Conservation (phyloP, 495 filamentous ascomycete genomes). For the Aspergillus ostianus region DNA sequence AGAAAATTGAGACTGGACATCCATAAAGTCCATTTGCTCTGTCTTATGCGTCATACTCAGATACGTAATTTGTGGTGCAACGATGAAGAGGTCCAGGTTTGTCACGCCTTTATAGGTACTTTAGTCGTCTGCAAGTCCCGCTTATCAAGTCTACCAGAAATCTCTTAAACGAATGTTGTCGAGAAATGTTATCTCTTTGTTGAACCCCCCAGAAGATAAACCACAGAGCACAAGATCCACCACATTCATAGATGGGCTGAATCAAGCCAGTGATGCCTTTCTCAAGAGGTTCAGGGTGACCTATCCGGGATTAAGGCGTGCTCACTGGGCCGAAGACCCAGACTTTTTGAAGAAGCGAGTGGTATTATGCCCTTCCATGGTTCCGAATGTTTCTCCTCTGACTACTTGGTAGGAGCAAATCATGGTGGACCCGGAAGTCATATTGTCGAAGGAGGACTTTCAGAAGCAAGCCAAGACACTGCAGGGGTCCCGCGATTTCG, state of each 20-base stretch:
- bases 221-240: constrained; percentile 70
- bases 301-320: constrained; percentile 63
- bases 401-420: constrained; percentile 31
- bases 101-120: constrained; percentile 10
- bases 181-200: constrained; percentile 55
- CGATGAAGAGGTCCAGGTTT: constrained; percentile 61
- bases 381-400: not conserved
- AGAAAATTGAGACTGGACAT: constrained; percentile 68
- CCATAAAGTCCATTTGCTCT: constrained; percentile 85
- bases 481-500: constrained; percentile 81
- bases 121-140: constrained; percentile 6
- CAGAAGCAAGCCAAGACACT: constrained; percentile 60
- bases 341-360: constrained; percentile 57
- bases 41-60: constrained; percentile 71
- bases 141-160: constrained; percentile 26
- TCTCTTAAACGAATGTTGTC: constrained; percentile 59
- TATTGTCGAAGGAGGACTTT: constrained; percentile 68
- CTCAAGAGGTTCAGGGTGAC: constrained; percentile 64
- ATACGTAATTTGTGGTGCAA: constrained; percentile 89
- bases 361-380: constrained; percentile 21
- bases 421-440: constrained; percentile 38
- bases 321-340: constrained; percentile 69
- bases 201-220: constrained; percentile 61
- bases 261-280: constrained; percentile 66
- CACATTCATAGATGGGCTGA: constrained; percentile 75